Evolutionary conservation across 768 basidiomycete species (phyloP).

Genomic region (Phanerochaete sordida): DNA sequence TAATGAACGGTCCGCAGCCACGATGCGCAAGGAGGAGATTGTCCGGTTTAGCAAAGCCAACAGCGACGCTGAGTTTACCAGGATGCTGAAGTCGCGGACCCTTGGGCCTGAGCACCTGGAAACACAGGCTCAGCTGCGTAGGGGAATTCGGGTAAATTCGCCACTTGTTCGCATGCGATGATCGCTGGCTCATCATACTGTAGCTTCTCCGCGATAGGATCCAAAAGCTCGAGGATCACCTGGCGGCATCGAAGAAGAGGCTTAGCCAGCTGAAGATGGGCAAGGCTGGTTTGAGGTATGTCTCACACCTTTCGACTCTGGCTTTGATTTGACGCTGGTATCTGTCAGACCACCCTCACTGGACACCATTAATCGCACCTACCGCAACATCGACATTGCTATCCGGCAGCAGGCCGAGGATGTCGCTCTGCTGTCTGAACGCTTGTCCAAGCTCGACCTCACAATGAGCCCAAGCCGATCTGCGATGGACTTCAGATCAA

Average conservation of each 20-base stretch:
- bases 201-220: constrained; percentile 72
- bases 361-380: constrained; percentile 81
- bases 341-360: constrained; percentile 69
- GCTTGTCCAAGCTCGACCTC: constrained; percentile 50
- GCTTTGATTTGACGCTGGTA: not conserved
- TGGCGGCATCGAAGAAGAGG: constrained; percentile 68
- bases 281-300: constrained; percentile 60
- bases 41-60: constrained; percentile 74
- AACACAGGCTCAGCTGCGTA: constrained; percentile 72
- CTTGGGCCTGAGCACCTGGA: constrained; percentile 81
- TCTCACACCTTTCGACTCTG: constrained; percentile 12
- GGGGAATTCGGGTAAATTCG: constrained; percentile 59
- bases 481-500: constrained; percentile 15
- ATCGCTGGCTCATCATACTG: constrained; percentile 6
- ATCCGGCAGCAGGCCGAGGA: constrained; percentile 60
- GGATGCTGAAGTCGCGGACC: constrained; percentile 38
- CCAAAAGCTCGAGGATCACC: constrained; percentile 73
- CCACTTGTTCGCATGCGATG: not conserved
- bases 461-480: constrained; percentile 28
- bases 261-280: constrained; percentile 59
- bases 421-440: constrained; percentile 46
- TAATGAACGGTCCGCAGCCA: constrained; percentile 43
- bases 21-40: constrained; percentile 81
- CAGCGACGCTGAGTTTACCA: constrained; percentile 69
- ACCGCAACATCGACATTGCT: constrained; percentile 78